phyloP scores from a whole-genome alignment of 2,329 filamentous ascomycete species.

The Aureobasidium sp. region DNA sequence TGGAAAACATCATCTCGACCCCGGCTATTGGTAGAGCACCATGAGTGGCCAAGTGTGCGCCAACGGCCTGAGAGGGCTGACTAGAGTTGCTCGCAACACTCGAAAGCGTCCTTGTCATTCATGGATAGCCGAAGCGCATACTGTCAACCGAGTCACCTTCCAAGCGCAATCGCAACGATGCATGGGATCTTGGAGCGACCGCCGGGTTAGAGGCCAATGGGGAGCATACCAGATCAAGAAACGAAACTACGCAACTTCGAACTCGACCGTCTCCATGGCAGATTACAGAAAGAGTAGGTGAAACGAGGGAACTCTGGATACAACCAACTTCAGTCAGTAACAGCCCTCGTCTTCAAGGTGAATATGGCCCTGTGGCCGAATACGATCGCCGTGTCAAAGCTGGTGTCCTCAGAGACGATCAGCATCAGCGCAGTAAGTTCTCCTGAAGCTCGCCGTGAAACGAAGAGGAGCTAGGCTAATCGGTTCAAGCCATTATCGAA shows the following conservation, averaged over 20 bases:
- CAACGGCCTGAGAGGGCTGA: background rate
- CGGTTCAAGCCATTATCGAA: conserved; percentile 66
- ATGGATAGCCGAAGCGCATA: background rate
- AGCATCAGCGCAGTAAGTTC: conserved; percentile 71
- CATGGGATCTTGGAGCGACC: conserved; percentile 10
- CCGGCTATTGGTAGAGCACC: background rate
- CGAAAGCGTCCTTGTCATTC: background rate
- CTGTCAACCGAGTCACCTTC: background rate
- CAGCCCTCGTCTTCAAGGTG: conserved; percentile 10
- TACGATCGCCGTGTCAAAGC: conserved; percentile 74
- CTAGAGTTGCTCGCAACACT: background rate
- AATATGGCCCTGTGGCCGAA: conserved; percentile 69
- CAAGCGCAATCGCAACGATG: background rate
- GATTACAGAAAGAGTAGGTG: conserved; percentile 20
- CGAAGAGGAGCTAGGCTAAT: conserved; percentile 9
- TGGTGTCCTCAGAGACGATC: conserved; percentile 73
- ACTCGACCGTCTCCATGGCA: conserved; percentile 22
- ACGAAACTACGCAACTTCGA: background rate
- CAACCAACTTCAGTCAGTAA: background rate
- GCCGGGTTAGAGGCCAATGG: conserved; percentile 1
- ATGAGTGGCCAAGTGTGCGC: conserved; percentile 5
- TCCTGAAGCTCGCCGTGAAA: background rate
- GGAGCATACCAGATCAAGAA: background rate
- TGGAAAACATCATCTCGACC: background rate
- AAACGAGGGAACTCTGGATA: background rate